These are phyloP conservation scores for Penicillium sp. DNA, from an alignment of 2,329 filamentous ascomycete genomes.

Conservation along the genomic window DNA sequence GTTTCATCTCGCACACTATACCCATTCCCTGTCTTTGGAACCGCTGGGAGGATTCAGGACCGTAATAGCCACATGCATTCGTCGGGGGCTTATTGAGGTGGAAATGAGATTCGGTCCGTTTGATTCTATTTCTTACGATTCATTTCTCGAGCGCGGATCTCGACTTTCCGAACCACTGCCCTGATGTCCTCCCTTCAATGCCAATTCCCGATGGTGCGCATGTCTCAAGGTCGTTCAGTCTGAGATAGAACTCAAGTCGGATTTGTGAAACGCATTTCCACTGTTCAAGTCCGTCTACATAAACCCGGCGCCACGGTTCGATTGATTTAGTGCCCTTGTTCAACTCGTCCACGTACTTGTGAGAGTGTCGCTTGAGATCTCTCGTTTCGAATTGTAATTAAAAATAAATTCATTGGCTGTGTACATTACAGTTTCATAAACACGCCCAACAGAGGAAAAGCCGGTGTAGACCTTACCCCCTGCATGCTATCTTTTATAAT, in stretches of 20 bases:
- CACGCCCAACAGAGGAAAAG: conserved; percentile 7
- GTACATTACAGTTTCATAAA: conserved; percentile 39
- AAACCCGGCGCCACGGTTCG: not conserved
- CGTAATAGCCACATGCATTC: conserved; percentile 3
- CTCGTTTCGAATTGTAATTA: conserved; percentile 10
- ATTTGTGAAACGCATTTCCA: not conserved
- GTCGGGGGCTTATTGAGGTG: conserved; percentile 1
- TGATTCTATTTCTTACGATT: conserved; percentile 1
- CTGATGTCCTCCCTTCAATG: not conserved
- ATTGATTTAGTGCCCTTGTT: not conserved
- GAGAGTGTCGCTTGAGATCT: not conserved
- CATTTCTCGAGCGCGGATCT: not conserved
- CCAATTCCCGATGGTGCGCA: not conserved
- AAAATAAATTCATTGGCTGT: conserved; percentile 31
- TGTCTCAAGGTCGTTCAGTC: not conserved
- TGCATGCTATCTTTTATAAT: conserved; percentile 11
- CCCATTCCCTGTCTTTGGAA: conserved; percentile 10
- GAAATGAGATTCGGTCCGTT: conserved; percentile 8
- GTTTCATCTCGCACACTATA: conserved; percentile 10
- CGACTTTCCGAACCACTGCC: not conserved
- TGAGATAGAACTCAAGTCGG: not conserved
- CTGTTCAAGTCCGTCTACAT: not conserved
- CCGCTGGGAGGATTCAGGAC: conserved; percentile 1
- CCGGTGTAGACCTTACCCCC: not conserved
- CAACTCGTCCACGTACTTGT: not conserved